A percentile compares a stretch with the other conserved stretches of the same genome.
Conservation (phyloP, 179 eudicot species). For the Carnegiea gigantea region DNA sequence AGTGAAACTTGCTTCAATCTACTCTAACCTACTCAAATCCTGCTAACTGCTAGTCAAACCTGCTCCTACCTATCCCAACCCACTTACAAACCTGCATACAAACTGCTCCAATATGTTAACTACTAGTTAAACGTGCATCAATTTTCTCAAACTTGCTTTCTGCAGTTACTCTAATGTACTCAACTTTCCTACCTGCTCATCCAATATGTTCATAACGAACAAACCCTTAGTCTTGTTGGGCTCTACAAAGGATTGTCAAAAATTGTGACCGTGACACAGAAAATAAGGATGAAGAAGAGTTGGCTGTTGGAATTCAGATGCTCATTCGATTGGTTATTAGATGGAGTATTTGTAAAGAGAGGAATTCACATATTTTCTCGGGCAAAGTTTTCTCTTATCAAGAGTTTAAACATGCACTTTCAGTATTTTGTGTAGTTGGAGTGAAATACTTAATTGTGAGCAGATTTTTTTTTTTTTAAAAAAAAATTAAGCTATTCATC, state of each 20-base stretch:
- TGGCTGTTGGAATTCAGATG: neutral
- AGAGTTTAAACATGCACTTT: neutral
- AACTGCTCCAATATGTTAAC: too few species aligned
- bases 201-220: too few species aligned
- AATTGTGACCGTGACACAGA: neutral
- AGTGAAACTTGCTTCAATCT: too few species aligned
- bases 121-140: too few species aligned
- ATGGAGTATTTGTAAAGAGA: neutral
- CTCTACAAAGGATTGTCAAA: neutral
- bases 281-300: neutral
- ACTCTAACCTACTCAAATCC: too few species aligned
- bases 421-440: neutral
- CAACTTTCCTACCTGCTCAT: too few species aligned
- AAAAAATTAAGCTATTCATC: conserved; percentile 1
- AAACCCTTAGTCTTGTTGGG: neutral
- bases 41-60: too few species aligned
- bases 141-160: too few species aligned
- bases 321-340: neutral
- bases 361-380: neutral
- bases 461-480: neutral
- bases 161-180: too few species aligned
- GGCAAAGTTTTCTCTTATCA: neutral
- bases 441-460: neutral
- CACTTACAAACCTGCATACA: too few species aligned
- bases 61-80: too few species aligned